These are phyloP conservation scores for Podaxis sp. DNA, from an alignment of 768 basidiomycete genomes.

Conservation along the genomic window DNA sequence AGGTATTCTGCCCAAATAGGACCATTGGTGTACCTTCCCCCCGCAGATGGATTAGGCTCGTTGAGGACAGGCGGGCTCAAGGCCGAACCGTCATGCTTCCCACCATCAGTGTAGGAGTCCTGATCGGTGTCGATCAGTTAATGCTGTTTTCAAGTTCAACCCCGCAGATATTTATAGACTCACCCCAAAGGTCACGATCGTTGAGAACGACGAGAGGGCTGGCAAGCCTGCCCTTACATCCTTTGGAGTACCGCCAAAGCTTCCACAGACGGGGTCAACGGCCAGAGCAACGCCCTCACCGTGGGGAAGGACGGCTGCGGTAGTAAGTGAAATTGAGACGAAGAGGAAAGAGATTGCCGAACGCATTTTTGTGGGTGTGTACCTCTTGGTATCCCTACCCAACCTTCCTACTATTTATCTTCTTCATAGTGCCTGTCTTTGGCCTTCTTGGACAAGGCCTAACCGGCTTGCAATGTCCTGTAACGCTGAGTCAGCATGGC, in stretches of 20 bases:
- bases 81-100: constrained; percentile 44
- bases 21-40: constrained; percentile 52
- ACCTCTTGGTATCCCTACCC: not conserved
- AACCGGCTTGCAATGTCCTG: not conserved
- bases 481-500: not conserved
- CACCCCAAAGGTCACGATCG: constrained; percentile 55
- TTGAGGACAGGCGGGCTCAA: constrained; percentile 40
- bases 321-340: constrained; percentile 21
- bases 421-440: not conserved
- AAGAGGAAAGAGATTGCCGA: constrained; percentile 15
- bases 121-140: constrained; percentile 14
- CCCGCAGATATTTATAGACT: constrained; percentile 10
- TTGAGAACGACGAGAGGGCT: constrained; percentile 21
- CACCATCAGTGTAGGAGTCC: constrained; percentile 47
- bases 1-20: constrained; percentile 50
- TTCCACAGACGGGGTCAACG: constrained; percentile 46
- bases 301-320: constrained; percentile 23
- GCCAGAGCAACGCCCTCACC: constrained; percentile 34
- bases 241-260: constrained; percentile 32
- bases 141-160: not conserved
- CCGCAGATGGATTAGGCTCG: constrained; percentile 46
- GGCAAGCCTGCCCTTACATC: constrained; percentile 44
- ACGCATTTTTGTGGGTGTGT: not conserved
- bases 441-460: not conserved
- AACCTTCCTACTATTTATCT: not conserved